These are phyloP conservation scores for Porphyrellus cyaneotinctus DNA, from an alignment of 768 basidiomycete species.

Conservation along the genomic window DNA sequence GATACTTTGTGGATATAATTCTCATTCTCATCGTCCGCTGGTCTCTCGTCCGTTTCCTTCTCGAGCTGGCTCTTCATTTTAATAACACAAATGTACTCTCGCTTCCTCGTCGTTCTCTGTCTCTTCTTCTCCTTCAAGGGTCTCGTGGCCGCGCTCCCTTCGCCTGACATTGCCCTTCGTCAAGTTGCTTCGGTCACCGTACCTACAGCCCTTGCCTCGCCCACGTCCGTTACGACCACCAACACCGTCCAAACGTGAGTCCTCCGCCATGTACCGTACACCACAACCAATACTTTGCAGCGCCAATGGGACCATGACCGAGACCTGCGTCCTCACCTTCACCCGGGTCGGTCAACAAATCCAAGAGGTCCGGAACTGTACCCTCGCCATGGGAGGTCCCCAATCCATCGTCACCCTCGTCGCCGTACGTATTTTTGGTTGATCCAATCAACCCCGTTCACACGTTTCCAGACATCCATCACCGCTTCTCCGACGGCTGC, in stretches of 20 bases:
- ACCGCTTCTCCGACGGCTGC: slow-evolving; percentile 28
- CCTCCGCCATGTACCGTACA: too few relatives aligned
- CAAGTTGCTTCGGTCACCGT: slow-evolving; percentile 19
- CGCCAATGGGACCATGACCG: slow-evolving; percentile 45
- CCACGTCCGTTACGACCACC: slow-evolving; percentile 36
- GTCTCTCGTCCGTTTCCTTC: not conserved
- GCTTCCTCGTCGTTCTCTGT: slow-evolving; percentile 20
- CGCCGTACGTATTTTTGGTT: slow-evolving; percentile 2
- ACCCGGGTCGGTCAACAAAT: slow-evolving; percentile 52
- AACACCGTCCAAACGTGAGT: slow-evolving; percentile 41
- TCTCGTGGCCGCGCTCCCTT: slow-evolving; percentile 28
- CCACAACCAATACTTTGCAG: slow-evolving; percentile 26
- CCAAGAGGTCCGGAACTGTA: slow-evolving; percentile 52
- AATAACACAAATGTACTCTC: slow-evolving; percentile 22
- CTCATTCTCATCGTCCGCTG: not conserved
- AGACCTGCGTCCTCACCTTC: slow-evolving; percentile 58
- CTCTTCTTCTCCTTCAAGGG: slow-evolving; percentile 22
- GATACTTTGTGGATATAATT: not conserved
- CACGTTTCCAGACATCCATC: slow-evolving; percentile 21
- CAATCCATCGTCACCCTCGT: slow-evolving; percentile 11
- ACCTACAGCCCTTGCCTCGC: slow-evolving; percentile 24
- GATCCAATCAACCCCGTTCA: not conserved
- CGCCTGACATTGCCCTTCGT: slow-evolving; percentile 14
- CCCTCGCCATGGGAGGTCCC: slow-evolving; percentile 30
- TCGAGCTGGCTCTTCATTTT: slow-evolving; percentile 38